Evolutionary conservation across 257 asterid species (phyloP), one percentile per base, ranked within the genome.

Genomic region (Solanum sparsipilum): DNA sequence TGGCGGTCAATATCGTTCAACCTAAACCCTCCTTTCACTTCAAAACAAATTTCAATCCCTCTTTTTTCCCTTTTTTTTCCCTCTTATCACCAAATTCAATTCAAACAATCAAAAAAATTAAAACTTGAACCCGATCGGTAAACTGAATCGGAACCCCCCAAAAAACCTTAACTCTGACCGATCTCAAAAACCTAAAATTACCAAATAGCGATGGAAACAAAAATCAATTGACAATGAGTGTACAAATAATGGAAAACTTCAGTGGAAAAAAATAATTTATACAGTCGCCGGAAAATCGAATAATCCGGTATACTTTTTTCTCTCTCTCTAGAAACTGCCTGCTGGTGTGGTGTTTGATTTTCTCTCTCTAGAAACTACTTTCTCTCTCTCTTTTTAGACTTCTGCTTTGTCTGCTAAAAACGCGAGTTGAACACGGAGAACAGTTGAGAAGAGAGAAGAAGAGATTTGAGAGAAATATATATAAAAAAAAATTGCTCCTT

Each of bases 371-470:
- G 29, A 38, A 38, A 60, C 68, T 41, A 27, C 87, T 38, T 34
- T 46, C 29, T 79, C 88, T 88, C 87, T 88, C 72, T 73, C 13
- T 9, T 65, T 56, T 21, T 88, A 38, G 48, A 63, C 87, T 41
- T 88, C 83, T 87, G 89, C 87, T 86, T 23, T 58, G 87, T 63
- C 92, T 92, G 90, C 93, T 87, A 75, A 88, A 87, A 90, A 94
- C 98, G 94, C 98, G 99, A 96, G 94, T 90, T 90, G 93, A 95
- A 95, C 99, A 87, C 99, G 99, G 98, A 89, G 93, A 93, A 90
- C 98, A 89, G 97, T 92, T 93, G 94, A 89, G 91, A 88, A 91
- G 84, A 32, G 84, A 68, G 91, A 85, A 31, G 87, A 38, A 21
- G 75, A 34, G 89, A 79, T 58, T 72, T n/a, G 39, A 44, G 16